Percentiles rank a stretch among this genome's conserved stretches.
These are phyloP conservation scores for Xylaria sp. DNA, from an alignment of 2,329 filamentous ascomycete genomes.

Conservation along the genomic window DNA sequence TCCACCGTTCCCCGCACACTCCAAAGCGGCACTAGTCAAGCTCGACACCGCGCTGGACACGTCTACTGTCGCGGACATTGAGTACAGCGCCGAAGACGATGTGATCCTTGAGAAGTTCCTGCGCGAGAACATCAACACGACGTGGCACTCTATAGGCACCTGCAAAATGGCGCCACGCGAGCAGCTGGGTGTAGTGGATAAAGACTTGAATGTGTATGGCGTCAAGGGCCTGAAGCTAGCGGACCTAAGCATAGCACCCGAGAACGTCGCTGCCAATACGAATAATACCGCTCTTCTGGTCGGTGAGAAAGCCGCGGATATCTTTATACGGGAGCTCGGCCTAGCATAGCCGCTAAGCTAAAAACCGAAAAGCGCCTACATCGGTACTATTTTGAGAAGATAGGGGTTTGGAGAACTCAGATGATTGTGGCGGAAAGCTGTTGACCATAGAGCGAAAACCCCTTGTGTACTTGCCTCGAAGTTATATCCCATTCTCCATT, in stretches of 20 bases:
- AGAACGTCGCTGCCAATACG: conserved; percentile 52
- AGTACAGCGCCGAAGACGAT: conserved; percentile 55
- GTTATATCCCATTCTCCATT: too few species aligned
- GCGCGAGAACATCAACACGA: conserved; percentile 46
- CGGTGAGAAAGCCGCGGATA: conserved; percentile 54
- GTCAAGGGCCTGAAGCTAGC: conserved; percentile 48
- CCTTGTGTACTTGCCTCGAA: too few species aligned
- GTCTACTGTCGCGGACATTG: conserved; percentile 47
- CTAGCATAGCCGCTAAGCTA: not conserved
- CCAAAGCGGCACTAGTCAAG: conserved; percentile 41
- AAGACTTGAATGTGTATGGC: conserved; percentile 49
- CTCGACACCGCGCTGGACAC: conserved; percentile 9
- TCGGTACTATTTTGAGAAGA: too few species aligned
- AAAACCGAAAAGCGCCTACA: too few species aligned
- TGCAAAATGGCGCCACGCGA: conserved; percentile 49
- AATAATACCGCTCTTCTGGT: conserved; percentile 54
- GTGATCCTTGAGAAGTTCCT: conserved; percentile 50
- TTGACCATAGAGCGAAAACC: too few species aligned
- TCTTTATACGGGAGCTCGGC: conserved; percentile 47
- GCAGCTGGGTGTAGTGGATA: conserved; percentile 49
- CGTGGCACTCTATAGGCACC: conserved; percentile 52
- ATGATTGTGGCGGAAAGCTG: not conserved
- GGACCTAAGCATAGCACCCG: conserved; percentile 43
- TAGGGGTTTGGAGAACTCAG: too few species aligned
- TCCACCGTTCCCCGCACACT: conserved; percentile 51